Evolutionary conservation across 192 early-diverging fungal genomes (phyloP).

Genomic region (Umbelopsis ramanniana): DNA sequence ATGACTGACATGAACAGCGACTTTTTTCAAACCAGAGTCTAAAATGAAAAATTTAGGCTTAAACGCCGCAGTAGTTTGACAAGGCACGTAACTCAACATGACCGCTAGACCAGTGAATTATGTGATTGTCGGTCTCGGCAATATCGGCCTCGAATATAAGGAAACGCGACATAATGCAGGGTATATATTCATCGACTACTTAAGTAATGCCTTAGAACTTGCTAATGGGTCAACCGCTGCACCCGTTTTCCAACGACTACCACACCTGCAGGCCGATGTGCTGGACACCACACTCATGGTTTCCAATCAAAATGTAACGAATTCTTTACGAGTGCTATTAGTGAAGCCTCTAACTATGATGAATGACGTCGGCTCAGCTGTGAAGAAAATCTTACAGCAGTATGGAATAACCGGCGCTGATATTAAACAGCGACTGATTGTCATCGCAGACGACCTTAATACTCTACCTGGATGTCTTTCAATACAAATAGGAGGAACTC

Average conservation of each 20-base stretch:
- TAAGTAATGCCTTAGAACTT: slow-evolving; percentile 61
- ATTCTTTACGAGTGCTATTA: slow-evolving; percentile 55
- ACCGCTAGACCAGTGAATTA: slow-evolving; percentile 49
- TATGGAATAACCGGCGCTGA: slow-evolving; percentile 37
- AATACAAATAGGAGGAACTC: slow-evolving; percentile 56
- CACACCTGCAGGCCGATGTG: slow-evolving; percentile 52
- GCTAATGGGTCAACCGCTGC: slow-evolving; percentile 41
- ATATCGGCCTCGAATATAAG: slow-evolving; percentile 47
- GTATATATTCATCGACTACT: slow-evolving; percentile 61
- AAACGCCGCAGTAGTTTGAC: not conserved
- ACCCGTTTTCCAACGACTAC: slow-evolving; percentile 43
- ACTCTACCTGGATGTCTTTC: slow-evolving; percentile 58
- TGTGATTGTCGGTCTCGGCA: slow-evolving; percentile 61
- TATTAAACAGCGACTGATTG: slow-evolving; percentile 52
- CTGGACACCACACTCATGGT: slow-evolving; percentile 53
- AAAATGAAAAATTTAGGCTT: not conserved
- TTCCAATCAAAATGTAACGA: slow-evolving; percentile 43
- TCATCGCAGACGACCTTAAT: slow-evolving; percentile 63
- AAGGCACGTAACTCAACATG: not conserved
- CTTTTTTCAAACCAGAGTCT: too few relatives aligned
- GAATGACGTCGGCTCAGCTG: slow-evolving; percentile 58
- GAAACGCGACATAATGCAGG: slow-evolving; percentile 65
- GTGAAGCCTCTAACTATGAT: slow-evolving; percentile 60
- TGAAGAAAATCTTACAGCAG: slow-evolving; percentile 53
- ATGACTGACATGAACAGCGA: too few relatives aligned